These are phyloP conservation scores for Aspergillus bertholletiae DNA, from an alignment of 495 filamentous ascomycete species.

Conservation along the genomic window DNA sequence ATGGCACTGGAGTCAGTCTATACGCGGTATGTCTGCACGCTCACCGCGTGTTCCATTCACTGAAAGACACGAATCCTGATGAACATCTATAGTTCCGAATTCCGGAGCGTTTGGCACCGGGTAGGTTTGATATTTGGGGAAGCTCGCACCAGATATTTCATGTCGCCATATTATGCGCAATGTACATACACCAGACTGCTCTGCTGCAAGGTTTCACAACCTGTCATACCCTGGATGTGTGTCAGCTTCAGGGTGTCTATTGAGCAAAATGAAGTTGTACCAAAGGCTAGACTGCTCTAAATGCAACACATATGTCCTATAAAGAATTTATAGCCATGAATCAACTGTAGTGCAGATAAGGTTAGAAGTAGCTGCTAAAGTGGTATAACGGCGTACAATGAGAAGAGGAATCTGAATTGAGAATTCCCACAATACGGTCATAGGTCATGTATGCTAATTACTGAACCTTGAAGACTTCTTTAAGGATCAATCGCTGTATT, in stretches of 20 bases:
- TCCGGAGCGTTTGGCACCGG: not conserved
- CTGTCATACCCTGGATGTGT: constrained; percentile 14
- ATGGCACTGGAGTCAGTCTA: not conserved
- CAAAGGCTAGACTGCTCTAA: constrained; percentile 3
- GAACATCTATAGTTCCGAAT: not conserved
- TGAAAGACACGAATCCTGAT: not conserved
- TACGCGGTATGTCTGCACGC: not conserved
- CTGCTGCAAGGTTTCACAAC: constrained; percentile 7
- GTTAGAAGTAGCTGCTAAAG: not conserved
- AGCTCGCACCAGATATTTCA: constrained; percentile 3
- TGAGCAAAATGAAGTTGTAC: not conserved
- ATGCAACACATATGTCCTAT: not conserved
- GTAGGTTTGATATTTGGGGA: not conserved
- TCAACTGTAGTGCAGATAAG: not conserved
- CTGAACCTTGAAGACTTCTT: too few species aligned
- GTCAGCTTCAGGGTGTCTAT: constrained; percentile 4
- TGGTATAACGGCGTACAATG: not conserved
- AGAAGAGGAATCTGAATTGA: not conserved
- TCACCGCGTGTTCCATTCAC: not conserved
- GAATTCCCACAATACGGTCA: not conserved
- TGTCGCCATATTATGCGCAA: constrained; percentile 10
- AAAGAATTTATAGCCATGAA: not conserved
- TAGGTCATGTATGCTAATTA: not conserved
- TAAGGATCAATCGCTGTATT: too few species aligned
- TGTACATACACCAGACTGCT: constrained; percentile 10